A percentile compares a stretch with the other conserved stretches of the same genome.
Evolutionary conservation across 306 rosid species (phyloP).

Genomic region (Amphicarpaea edgeworthii): DNA sequence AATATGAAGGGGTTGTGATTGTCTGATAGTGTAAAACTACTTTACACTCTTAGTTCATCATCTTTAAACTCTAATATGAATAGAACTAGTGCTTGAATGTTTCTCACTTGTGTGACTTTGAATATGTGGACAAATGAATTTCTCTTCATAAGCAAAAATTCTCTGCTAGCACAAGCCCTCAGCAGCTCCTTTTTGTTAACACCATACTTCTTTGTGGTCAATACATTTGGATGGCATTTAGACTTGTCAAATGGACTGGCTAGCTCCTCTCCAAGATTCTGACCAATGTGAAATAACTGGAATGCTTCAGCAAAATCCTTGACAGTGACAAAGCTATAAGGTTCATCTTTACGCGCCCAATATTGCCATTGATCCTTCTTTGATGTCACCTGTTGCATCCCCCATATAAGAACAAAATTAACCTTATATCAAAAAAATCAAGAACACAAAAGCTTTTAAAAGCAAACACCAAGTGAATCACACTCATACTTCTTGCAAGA

Average conservation of each 20-base stretch:
- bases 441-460: not conserved
- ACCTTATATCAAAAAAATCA: not conserved
- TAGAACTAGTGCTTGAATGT: not conserved
- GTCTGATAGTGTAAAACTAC: no score
- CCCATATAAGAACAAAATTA: constrained; percentile 28
- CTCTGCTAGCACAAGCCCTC: constrained; percentile 79
- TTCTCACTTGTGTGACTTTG: constrained; percentile 73
- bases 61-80: no score
- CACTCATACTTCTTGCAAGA: constrained; percentile 58
- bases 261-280: constrained; percentile 79
- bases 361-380: constrained; percentile 85
- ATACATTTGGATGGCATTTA: constrained; percentile 67
- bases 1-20: no score
- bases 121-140: constrained; percentile 82
- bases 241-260: constrained; percentile 74
- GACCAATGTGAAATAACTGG: constrained; percentile 73
- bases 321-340: constrained; percentile 72
- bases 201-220: constrained; percentile 75
- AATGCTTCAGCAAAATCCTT: constrained; percentile 75
- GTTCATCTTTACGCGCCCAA: constrained; percentile 75
- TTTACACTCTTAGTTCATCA: no score
- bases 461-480: constrained; percentile 19
- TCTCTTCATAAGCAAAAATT: constrained; percentile 87
- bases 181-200: constrained; percentile 70
- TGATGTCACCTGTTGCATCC: constrained; percentile 56